Evolutionary conservation across 306 rosid species (phyloP), one percentile per base, ranked within the genome.

Genomic region (Citrullus amarus): DNA sequence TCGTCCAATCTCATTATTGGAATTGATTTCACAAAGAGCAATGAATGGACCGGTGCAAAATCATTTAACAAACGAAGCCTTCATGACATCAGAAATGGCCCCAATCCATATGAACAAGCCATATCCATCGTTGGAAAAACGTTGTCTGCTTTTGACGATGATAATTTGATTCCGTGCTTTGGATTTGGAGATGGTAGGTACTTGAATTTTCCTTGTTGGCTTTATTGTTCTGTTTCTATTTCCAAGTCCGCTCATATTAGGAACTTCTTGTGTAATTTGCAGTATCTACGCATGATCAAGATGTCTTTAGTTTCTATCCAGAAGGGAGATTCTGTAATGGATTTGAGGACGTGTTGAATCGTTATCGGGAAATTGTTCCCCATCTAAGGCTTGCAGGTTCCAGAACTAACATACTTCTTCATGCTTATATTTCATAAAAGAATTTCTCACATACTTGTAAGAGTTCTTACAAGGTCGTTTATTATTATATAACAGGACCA

Each of bases 1-100:
- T 77, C 80, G 6, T 77, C 80, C 72, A 77, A 77, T 77, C 80
- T 77, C 56, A 77, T 77, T 44, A 62, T 77, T 32, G 80, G 80
- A 39, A 60, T 77, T 14, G 80, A 77, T 61, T 77, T 77, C 71
- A 77, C 80, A 30, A 77, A 77, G 73, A 77, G 80, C 44, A 77
- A 77, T 44, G 80, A 77, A 39, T 77, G 80, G 80, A 60, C 80
- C 18, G 80, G 80, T 77, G 70, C 72, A 9, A 60, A 6, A 16
- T 77, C 80, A 8, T 77, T 60, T 48, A 77, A 77, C 55, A 58
- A 54, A 25, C 54, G 43, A 41, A 77, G 80, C 54, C 71, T 77
- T 39, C 80, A 77, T 44, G 72, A 77, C 44, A 25, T 77, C 9
- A 16, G 80, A 8, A 30, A 77, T 44, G 71, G 72, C 9, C 72